Evolutionary conservation across 1,284 basidiomycete genomes (phyloP), one percentile per base, ranked within the genome.

Genomic region (Marasmius sp.): DNA sequence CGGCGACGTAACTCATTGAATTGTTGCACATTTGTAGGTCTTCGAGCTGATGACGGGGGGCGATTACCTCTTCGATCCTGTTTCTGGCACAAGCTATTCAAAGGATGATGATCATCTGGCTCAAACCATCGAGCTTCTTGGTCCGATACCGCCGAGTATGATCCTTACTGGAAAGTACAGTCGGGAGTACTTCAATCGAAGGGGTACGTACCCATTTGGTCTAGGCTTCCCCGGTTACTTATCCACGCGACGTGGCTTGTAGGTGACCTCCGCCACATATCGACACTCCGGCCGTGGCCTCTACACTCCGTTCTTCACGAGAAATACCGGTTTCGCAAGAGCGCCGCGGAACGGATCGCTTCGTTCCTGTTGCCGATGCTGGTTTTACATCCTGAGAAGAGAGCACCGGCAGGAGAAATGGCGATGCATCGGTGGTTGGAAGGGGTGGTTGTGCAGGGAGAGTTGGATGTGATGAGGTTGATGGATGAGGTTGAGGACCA

Each of bases 71-170:
- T 96, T 97, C 70, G 94, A 96, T 71, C 90, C 88, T 0, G 88
- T 88, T 2, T 86, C 87, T 0, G 90, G 91, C 5, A 85, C 87
- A 45, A 81, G 88, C 36, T 92, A 91, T 61, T 87, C 87, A 76
- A 93, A 94, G 75, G 92, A 94, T 72, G 92, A 94, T 72, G 97
- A 99, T 73, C 97, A 99, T 72, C 94, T 98, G 63, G 97, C 97
- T 4, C 97, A 99, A 79, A 94, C 98, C 69, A 95, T 98, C 76
- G 97, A 99, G 78, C 84, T 99, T 16, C 81, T 98, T 68, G 97
- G 97, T 58, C 94, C 97, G 70, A 81, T 93, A 54, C 94, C 96
- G 10, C 91, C 91, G 71, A 82, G 81, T 57, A 79, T 99, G 53
- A 94, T 95, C 1, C 87, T 97, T 68, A 86, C 88, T 3, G 97